Base-by-base conservation (phyloP, 108 stramenopile species). In the Skeletonema potamos region DNA sequence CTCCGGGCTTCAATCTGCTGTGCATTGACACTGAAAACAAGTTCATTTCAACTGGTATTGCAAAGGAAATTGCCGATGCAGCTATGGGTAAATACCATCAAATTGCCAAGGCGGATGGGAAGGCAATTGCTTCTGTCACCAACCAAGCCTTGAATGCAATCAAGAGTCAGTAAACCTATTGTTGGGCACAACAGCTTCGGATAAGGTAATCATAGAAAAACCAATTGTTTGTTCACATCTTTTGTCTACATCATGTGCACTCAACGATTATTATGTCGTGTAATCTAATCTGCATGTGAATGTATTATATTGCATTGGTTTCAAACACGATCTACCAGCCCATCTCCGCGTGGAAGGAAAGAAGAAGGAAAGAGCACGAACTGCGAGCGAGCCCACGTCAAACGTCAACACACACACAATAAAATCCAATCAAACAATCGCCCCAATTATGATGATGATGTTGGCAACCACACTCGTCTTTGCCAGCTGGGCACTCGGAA, bases 1-100 rank as follows among this genome's bases (percentile, higher is more conserved):
- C 94, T 33, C 83, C 83, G 3, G 95, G 93, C n/a, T 96, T 98
- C 81, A 94, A 96, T 66, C 66, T 98, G 27, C 87, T 98, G 12
- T 90, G 93, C 64, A 93, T 98, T 54, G 96, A 98, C 64, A 97
- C 96, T 1, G 98, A 98, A 68, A 96, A 96, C 83, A 97, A 97
- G 74, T 98, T 98, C 71, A 96, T 97, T 68, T 90, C 89, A 51
- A 98, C 98, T 24, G 98, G 98, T 61, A 60, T 98, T 41, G 96
- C 98, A 24, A 98, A 98, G 82, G 98, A 98, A 13, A 97, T 98
- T 76, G 94, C 96, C 18, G 73, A 91, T 55, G 98, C 94, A 10
- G 98, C 96, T 3, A 26, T 32, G 69, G 94, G 96, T 12, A 91
- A 87, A 59, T 95, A 97, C 82, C 91, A 93, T 70, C 92, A 91